Base-by-base conservation (phyloP, 2,329 filamentous ascomycete species). In the Huntiella savannae region DNA sequence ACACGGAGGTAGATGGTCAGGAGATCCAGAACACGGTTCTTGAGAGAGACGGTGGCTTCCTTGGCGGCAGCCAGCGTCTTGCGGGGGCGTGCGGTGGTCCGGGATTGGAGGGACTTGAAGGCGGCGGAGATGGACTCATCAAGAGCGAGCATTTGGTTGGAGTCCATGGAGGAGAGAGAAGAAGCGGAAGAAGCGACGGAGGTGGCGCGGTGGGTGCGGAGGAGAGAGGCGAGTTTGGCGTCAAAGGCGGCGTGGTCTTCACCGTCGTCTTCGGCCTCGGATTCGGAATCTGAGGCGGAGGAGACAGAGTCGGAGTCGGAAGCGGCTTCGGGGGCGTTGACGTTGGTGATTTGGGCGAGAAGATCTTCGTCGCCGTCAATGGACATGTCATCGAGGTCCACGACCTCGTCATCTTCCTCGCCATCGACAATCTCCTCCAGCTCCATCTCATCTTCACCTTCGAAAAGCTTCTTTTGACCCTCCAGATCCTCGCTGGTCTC, bases 141-240 rank as follows among this genome's bases (percentile, higher is more conserved):
- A 12, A 96, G 67, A 3, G 78, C 78, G 63, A 94, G 78, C 91
- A 96, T 96, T 58, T 94, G 81, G 13, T 88, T 86, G 62, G 96
- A 88, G 51, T 85, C 81, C 86, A 98, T 94, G 61, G 94, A 84
- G 2, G 73, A 77, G 50, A 81, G 80, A 7, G 71, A 71, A 1
- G 68, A 71, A 1, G 66, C 66, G 1, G 70, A 70, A 1, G 69
- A 66, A 12, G 61, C 63, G 51, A 77, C 72, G 45, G 77, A 71
- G 57, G 79, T 73, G 16, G 75, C 63, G 5, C 66, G 64, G 50
- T 80, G 79, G 46, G 79, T 87, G 36, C 82, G 78, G 2, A 94
- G 73, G 2, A 87, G 81, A 52, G 78, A 71, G 2, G 82, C 82
- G 22, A 95, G 73, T 47, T 84, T 79, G 36, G 77, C 75, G 54